Conservation (phyloP, 1,284 basidiomycete species). For the Ganoderma lingzhi region DNA sequence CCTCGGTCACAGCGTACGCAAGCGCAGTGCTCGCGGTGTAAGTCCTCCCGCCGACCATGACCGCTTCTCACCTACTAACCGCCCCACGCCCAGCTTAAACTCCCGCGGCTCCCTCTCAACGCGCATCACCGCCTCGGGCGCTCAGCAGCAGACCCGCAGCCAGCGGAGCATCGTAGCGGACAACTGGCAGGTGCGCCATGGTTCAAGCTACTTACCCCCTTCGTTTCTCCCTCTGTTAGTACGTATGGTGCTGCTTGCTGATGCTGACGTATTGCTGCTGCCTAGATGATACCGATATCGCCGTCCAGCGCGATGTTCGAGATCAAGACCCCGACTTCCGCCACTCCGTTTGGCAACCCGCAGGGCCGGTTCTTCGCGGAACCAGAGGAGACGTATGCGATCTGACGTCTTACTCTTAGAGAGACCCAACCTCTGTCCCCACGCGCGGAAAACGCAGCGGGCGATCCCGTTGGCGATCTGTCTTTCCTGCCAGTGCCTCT, state of each 20-base stretch:
- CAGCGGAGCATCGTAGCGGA: not conserved
- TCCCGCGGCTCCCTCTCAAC: not conserved
- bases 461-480: no score
- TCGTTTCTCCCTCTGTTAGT: no score
- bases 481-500: no score
- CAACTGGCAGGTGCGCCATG: not conserved
- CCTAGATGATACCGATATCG: not conserved
- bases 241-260: no score
- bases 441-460: no score
- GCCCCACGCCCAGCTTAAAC: not conserved
- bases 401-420: not conserved
- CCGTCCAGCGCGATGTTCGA: not conserved
- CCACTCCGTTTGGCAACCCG: not conserved
- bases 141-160: not conserved
- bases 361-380: not conserved
- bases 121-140: not conserved
- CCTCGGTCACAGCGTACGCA: not conserved
- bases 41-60: not conserved
- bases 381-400: not conserved
- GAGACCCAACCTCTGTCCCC: no score
- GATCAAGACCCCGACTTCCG: not conserved
- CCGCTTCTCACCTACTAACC: not conserved
- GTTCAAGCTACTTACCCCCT: no score
- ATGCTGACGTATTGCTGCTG: no score
- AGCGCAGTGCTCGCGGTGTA: slow-evolving; percentile 3